Conservation (phyloP, 2,329 filamentous ascomycete genomes). For the Penicillium sp. region DNA sequence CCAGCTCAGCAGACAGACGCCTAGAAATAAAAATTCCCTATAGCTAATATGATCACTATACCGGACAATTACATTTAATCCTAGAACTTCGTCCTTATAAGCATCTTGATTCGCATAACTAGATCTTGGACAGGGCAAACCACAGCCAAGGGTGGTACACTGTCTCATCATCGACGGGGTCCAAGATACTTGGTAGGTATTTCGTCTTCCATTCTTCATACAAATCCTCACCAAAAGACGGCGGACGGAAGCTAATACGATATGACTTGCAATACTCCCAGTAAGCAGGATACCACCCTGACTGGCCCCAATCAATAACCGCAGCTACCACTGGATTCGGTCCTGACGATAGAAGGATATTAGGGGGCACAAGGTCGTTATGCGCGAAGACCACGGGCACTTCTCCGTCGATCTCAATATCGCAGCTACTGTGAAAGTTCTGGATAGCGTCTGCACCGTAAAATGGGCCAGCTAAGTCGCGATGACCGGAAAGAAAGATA, state of each 20-base stretch:
- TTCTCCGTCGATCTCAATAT: neutral
- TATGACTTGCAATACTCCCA: slow-evolving; percentile 33
- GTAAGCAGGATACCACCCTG: slow-evolving; percentile 32
- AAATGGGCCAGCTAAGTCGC: too few species aligned
- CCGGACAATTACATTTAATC: too few species aligned
- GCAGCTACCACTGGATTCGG: slow-evolving; percentile 13
- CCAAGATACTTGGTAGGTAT: slow-evolving; percentile 31
- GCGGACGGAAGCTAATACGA: slow-evolving; percentile 18
- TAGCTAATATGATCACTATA: too few species aligned
- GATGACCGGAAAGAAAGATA: neutral
- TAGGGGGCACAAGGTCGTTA: neutral
- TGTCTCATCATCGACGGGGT: slow-evolving; percentile 30
- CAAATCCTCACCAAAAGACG: slow-evolving; percentile 19
- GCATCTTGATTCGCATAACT: too few species aligned
- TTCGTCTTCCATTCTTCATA: slow-evolving; percentile 31
- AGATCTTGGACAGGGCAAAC: slow-evolving; percentile 22
- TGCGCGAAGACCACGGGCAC: neutral
- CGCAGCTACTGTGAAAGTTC: neutral
- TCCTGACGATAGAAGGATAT: neutral
- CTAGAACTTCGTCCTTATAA: too few species aligned
- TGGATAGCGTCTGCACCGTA: neutral
- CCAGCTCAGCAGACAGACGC: too few species aligned
- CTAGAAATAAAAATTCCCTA: too few species aligned
- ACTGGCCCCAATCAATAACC: slow-evolving; percentile 29
- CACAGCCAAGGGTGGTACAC: slow-evolving; percentile 33